Percentiles rank a stretch among this genome's conserved stretches.
These are phyloP conservation scores for Grammothele lineata DNA, from an alignment of 768 basidiomycete species.

Conservation along the genomic window DNA sequence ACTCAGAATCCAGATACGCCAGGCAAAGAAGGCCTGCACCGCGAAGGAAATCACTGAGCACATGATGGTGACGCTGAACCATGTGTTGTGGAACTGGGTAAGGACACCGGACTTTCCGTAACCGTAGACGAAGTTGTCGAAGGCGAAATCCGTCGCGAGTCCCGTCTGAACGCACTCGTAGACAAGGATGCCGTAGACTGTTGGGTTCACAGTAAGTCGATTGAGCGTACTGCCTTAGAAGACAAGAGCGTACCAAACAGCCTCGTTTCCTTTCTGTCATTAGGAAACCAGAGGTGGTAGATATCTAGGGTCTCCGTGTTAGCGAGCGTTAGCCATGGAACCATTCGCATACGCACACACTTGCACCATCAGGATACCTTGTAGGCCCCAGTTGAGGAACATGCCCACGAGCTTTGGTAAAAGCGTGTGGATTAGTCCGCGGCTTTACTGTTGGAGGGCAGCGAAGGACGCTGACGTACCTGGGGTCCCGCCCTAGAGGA, in stretches of 20 bases:
- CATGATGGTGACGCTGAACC: conserved; percentile 2
- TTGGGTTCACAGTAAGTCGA: background rate
- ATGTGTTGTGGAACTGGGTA: background rate
- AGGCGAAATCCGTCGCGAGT: background rate
- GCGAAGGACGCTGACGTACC: too few relatives aligned
- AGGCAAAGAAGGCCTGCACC: conserved; percentile 10
- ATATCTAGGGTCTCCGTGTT: background rate
- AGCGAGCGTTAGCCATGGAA: background rate
- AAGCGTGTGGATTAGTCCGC: too few relatives aligned
- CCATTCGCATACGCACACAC: background rate
- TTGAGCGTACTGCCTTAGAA: background rate
- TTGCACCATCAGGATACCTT: background rate
- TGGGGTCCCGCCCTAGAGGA: too few relatives aligned
- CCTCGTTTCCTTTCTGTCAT: background rate
- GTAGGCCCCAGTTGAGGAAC: conserved; percentile 5
- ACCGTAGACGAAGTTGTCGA: background rate
- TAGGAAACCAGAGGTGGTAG: conserved; percentile 1
- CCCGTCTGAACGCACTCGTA: conserved; percentile 7
- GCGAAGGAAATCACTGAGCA: background rate
- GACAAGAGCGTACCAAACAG: background rate
- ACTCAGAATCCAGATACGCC: conserved; percentile 5
- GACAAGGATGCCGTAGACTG: conserved; percentile 6
- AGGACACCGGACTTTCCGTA: conserved; percentile 1
- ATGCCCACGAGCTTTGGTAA: background rate
- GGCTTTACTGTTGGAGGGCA: too few relatives aligned